Percentiles rank a stretch among this genome's conserved stretches.
phyloP scores from a whole-genome alignment of 352 stramenopile species.

The Pythium dissotocum region DNA sequence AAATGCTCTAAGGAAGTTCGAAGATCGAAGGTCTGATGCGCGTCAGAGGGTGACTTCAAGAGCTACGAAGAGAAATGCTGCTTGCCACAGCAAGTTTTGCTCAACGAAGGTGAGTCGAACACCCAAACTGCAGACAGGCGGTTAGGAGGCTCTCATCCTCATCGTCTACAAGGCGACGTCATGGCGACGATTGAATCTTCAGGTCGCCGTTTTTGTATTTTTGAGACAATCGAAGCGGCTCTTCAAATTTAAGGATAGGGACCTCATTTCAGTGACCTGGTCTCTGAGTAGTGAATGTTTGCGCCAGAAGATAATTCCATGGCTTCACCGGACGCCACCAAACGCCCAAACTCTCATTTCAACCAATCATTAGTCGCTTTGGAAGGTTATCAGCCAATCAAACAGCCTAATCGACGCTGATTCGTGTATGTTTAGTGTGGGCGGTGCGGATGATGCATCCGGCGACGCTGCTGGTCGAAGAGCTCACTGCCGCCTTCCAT shows the following conservation, averaged over 20 bases:
- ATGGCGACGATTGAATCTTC: no score
- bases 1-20: no score
- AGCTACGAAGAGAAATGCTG: no score
- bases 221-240: neutral
- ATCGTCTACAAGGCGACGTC: no score
- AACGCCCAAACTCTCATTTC: neutral
- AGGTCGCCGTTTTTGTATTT: neutral
- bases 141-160: no score
- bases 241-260: neutral
- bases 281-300: neutral
- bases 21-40: neutral
- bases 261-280: conserved; percentile 5
- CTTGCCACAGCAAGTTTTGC: no score
- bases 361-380: conserved; percentile 1
- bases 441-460: conserved; percentile 9
- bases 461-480: conserved; percentile 12
- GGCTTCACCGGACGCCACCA: neutral
- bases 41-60: no score
- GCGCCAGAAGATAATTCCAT: conserved; percentile 12
- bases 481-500: neutral
- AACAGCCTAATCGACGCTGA: neutral
- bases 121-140: no score
- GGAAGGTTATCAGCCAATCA: conserved; percentile 17
- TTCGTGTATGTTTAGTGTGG: conserved; percentile 16
- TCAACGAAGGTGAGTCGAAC: no score